Base-by-base conservation (phyloP, 345 rosid species). In the Dimocarpus longan region DNA sequence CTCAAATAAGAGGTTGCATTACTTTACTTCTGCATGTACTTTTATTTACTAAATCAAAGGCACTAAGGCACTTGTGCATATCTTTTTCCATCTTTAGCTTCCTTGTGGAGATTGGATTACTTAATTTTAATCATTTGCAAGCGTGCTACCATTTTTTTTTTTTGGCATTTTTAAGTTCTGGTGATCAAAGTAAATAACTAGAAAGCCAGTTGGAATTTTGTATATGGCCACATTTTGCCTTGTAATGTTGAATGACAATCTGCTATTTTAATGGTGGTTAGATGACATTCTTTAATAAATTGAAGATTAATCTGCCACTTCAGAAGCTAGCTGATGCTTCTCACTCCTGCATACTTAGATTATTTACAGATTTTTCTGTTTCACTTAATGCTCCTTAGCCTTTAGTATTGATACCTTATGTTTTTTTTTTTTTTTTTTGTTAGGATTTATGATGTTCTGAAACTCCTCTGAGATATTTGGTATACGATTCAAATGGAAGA, bases 401-500 rank as follows among this genome's bases (percentile, higher is more conserved):
- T 71, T 64, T 21, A 10, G 13, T 16, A 48, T 11, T 77, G 52
- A 70, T 46, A 28, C 16, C 39, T 37, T 24, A n/a, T 40, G 10
- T 19, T 13, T 63, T 40, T 40, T 63, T 74, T 46, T 78, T 44
- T 19, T 13, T 63, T 40, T 40, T 63, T 74, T 46, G 74, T 44
- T 52, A 80, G 81, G 77, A 16, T 22, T 39, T 78, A 15, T 76
- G 73, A 32, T 80, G 72, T 75, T 52, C 21, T 76, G 76, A 76
- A 77, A 73, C 54, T 72, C 60, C 43, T 52, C 39, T 19, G 19
- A 52, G 66, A 59, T 54, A 60, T 52, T 54, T 26, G 65, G 44
- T 13, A 54, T 80, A 24, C 42, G 59, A 46, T 21, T 70, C 64
- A 43, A 76, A 89, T 84, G 90, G 94, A 89, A 82, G 98, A 91